Evolutionary conservation across 2,329 filamentous ascomycete species (phyloP).

Genomic region (Penicillium expansum): DNA sequence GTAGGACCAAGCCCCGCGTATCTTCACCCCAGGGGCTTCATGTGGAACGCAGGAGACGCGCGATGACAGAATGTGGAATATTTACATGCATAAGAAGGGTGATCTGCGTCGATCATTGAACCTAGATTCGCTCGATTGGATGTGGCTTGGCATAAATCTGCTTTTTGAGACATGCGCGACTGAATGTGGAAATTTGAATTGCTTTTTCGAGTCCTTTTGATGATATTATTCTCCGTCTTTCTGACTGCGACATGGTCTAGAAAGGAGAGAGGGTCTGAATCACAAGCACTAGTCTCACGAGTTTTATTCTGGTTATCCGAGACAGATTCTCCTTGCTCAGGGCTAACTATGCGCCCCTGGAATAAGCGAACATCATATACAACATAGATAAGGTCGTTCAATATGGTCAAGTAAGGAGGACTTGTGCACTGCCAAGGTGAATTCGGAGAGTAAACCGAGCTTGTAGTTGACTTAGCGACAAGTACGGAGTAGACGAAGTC

Average conservation of each 20-base stretch:
- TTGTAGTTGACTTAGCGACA: background rate
- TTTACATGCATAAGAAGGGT: constrained; percentile 14
- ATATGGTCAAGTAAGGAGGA: constrained; percentile 5
- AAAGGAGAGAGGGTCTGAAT: background rate
- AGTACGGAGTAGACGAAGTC: background rate
- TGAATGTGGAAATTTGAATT: background rate
- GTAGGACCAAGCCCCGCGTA: constrained; percentile 27
- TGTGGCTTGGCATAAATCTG: constrained; percentile 17
- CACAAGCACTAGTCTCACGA: background rate
- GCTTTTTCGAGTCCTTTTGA: background rate
- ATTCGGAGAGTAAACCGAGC: background rate
- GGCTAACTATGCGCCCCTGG: constrained; percentile 1
- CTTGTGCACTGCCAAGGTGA: background rate
- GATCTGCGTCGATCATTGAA: constrained; percentile 30
- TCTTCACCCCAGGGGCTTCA: constrained; percentile 25
- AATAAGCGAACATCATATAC: background rate
- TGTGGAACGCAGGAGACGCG: constrained; percentile 26
- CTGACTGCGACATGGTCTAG: background rate
- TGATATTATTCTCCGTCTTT: background rate
- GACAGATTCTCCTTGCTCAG: constrained; percentile 7
- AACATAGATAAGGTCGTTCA: background rate
- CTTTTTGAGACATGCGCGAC: constrained; percentile 4
- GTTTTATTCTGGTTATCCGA: constrained; percentile 1
- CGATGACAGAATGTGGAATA: constrained; percentile 30
- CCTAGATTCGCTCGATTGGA: constrained; percentile 14